Conservation (phyloP, 306 rosid genomes). For the Prunus salicina region DNA sequence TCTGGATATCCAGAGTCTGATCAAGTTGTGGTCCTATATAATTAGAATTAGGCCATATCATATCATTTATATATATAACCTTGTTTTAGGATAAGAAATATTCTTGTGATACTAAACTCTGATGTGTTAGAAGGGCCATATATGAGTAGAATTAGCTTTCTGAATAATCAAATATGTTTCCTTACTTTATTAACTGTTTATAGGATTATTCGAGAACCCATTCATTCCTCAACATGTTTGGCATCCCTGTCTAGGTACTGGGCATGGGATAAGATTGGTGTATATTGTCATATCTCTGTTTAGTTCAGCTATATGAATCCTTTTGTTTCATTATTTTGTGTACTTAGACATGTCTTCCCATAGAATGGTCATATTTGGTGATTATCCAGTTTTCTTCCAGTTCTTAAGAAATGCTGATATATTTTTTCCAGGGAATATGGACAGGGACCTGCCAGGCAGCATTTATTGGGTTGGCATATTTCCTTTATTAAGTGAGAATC, state of each 20-base stretch:
- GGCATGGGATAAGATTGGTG: background rate
- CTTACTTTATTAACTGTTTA: background rate
- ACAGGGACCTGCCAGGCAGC: slow-evolving; percentile 54
- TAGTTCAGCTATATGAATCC: slow-evolving; percentile 6
- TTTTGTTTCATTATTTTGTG: background rate
- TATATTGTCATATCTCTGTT: background rate
- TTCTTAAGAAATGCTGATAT: slow-evolving; percentile 14
- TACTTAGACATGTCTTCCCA: background rate
- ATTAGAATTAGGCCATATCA: background rate
- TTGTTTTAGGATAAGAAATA: slow-evolving; percentile 1
- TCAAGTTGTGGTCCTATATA: background rate
- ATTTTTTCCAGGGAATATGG: slow-evolving; percentile 59
- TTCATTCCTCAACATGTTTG: background rate
- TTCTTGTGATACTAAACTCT: background rate
- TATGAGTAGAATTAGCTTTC: background rate
- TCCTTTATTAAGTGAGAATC: slow-evolving; percentile 78
- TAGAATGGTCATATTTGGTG: slow-evolving; percentile 19
- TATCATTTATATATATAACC: background rate
- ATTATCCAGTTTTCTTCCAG: slow-evolving; percentile 9
- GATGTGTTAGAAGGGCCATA: background rate
- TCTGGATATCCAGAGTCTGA: background rate
- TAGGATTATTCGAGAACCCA: background rate
- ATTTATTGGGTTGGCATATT: slow-evolving; percentile 79
- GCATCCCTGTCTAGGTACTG: background rate
- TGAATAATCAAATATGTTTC: background rate